Conservation (phyloP, 2,329 filamentous ascomycete species). For the Fusarium armeniacum region DNA sequence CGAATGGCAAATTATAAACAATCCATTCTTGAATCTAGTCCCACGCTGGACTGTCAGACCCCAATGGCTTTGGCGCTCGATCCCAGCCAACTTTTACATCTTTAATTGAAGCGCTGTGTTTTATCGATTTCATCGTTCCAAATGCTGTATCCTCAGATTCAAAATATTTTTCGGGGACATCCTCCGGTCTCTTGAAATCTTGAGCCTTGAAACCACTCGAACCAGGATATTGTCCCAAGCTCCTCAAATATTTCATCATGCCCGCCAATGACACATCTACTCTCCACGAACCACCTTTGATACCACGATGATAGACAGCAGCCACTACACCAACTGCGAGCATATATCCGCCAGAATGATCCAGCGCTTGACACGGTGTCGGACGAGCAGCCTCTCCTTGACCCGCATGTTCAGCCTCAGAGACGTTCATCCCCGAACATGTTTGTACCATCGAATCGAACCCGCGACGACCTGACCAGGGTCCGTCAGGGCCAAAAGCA, state of each 20-base stretch:
- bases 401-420: slow-evolving; percentile 64
- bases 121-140: slow-evolving; percentile 62
- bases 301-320: slow-evolving; percentile 63
- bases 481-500: slow-evolving; percentile 64
- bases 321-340: slow-evolving; percentile 67
- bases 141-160: slow-evolving; percentile 62
- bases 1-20: background rate
- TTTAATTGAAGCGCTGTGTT: slow-evolving; percentile 63
- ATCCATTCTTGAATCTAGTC: background rate
- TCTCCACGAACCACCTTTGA: slow-evolving; percentile 62
- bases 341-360: slow-evolving; percentile 69
- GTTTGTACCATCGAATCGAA: slow-evolving; percentile 69
- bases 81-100: slow-evolving; percentile 64
- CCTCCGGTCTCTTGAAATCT: slow-evolving; percentile 50
- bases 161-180: slow-evolving; percentile 55
- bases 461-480: slow-evolving; percentile 59
- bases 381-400: slow-evolving; percentile 57
- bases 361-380: slow-evolving; percentile 68
- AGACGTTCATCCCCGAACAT: slow-evolving; percentile 68
- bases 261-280: slow-evolving; percentile 69
- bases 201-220: slow-evolving; percentile 58
- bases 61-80: slow-evolving; percentile 64
- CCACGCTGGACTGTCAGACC: slow-evolving; percentile 62
- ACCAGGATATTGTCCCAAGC: slow-evolving; percentile 65
- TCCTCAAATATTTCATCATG: slow-evolving; percentile 68